Percentiles rank a stretch among this genome's conserved stretches.
Conservation (phyloP, 2,329 filamentous ascomycete species). For the Orbilia ellipsospora region DNA sequence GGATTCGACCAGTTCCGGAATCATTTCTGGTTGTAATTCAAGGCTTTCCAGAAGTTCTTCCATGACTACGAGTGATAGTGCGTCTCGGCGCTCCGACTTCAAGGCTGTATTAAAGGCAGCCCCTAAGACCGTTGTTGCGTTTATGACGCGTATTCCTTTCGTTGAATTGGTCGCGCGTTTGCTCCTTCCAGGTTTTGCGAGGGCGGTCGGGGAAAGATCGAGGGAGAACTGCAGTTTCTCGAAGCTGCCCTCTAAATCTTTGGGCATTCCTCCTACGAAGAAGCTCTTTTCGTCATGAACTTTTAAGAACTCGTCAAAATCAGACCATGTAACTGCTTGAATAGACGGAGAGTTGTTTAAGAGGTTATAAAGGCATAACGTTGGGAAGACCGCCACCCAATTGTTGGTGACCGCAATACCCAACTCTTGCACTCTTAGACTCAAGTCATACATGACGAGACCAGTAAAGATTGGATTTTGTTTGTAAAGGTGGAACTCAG, state of each 20-base stretch:
- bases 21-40: constrained; percentile 1
- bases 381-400: too few relatives aligned
- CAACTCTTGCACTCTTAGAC: background rate
- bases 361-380: too few relatives aligned
- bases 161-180: background rate
- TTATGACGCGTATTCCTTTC: background rate
- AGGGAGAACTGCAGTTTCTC: background rate
- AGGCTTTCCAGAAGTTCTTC: constrained; percentile 18
- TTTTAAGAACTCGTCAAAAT: constrained; percentile 6
- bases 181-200: background rate
- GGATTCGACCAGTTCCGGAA: background rate
- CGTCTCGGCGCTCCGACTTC: background rate
- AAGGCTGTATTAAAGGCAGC: constrained; percentile 13
- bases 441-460: constrained; percentile 16
- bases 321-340: background rate
- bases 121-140: background rate
- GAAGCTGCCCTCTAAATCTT: constrained; percentile 2
- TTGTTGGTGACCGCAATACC: background rate
- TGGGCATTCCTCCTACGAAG: constrained; percentile 3
- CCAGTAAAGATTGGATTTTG: constrained; percentile 13
- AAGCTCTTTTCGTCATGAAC: constrained; percentile 23
- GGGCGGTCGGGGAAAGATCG: background rate
- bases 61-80: constrained; percentile 6
- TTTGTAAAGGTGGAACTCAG: constrained; percentile 16
- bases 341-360: too few relatives aligned